Base-by-base conservation (phyloP, 768 basidiomycete species). In the Xerocomellus amylosporus region DNA sequence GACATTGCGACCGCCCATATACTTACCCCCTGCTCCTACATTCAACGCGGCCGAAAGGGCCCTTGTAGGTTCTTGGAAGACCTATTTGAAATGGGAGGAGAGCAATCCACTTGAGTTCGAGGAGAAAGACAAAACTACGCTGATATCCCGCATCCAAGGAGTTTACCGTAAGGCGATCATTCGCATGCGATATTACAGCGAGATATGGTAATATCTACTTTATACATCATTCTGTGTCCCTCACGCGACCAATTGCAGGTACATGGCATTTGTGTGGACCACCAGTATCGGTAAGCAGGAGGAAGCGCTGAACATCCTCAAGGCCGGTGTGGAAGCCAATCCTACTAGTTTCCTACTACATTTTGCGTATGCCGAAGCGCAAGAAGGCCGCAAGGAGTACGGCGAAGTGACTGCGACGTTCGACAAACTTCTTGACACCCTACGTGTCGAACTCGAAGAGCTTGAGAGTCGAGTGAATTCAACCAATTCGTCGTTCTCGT, bases 81-180 rank as follows among this genome's bases (percentile, higher is more conserved):
- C 81, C 1, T 98, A 98, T 68, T 74, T 98, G 36, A 93, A 93
- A 63, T 98, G 90, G 90, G 96, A 99, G 71, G 92, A 96, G 70
- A 80, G 80, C 60, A 98, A 99, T 66, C 96, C 94, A 1, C 80
- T 98, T 49, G 92, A 93, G 70, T 83, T 98, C 38, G 93, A 95
- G 58, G 89, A 90, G 48, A 87, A 84, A 64, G 93, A 96, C 61
- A 79, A 81, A 56, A 71, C 76, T 2, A 79, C 79, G 8, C 71
- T 97, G 37, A 77, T 86, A 45, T 78, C 76, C 6, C 80, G 97
- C 24, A 77, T 98, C 12, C 84, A 86, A 63, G 84, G 86, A 42
- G 90, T 91, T 19, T 93, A 97, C 68, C 80, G 87, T 59, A 93
- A 96, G 71, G 94, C 93, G 10, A 76, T 97, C 46, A 86, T 90